Conservation (phyloP, 257 asterid genomes). For the Solanum pinnatisectum region DNA sequence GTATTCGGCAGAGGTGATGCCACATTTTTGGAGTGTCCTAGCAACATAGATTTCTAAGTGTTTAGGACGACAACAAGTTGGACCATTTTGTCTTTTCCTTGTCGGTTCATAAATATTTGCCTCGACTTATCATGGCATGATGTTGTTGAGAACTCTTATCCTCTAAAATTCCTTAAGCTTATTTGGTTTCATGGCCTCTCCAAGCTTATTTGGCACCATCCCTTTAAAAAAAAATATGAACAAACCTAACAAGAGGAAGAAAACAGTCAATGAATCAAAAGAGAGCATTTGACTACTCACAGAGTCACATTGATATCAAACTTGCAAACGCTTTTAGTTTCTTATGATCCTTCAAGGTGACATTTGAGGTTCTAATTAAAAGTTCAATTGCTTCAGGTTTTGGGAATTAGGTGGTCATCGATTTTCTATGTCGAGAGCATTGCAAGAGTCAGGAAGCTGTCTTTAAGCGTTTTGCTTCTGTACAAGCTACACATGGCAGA, state of each 20-base stretch:
- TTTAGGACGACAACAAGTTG: not conserved
- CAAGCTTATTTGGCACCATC: not conserved
- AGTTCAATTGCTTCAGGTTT: constrained; percentile 25
- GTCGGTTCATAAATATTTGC: not conserved
- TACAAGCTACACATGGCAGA: constrained; percentile 76
- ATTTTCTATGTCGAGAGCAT: constrained; percentile 90
- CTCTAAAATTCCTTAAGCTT: not conserved
- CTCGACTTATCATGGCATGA: not conserved
- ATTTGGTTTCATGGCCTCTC: not conserved
- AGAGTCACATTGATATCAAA: not conserved
- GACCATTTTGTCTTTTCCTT: not conserved
- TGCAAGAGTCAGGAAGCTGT: constrained; percentile 84
- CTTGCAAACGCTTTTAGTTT: not conserved
- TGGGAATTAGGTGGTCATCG: constrained; percentile 79
- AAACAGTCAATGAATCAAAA: not conserved
- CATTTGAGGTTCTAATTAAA: not conserved
- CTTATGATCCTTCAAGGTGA: not conserved
- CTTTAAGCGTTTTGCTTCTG: constrained; percentile 76
- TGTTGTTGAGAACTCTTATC: not conserved
- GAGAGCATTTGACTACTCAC: not conserved
- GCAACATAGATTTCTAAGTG: not conserved
- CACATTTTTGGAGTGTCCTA: not conserved
- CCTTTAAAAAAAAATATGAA: not conserved
- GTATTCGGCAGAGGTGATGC: not conserved
- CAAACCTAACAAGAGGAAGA: not conserved